Percentiles rank a stretch among this genome's conserved stretches.
phyloP scores from a whole-genome alignment of 495 filamentous ascomycete species.

The Pyrenula aspistea region DNA sequence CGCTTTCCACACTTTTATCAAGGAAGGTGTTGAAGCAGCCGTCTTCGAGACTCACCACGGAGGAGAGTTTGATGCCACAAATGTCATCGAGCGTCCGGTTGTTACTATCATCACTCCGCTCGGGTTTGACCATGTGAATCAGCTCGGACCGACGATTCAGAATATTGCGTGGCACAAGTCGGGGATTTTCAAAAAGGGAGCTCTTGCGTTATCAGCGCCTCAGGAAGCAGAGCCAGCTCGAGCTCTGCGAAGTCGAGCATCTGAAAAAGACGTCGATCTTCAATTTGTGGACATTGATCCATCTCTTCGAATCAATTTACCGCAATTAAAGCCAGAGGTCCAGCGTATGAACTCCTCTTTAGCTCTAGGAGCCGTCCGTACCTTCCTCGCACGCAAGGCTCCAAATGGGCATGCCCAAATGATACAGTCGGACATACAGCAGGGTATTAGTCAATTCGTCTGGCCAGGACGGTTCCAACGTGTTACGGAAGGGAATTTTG shows the following conservation, averaged over 20 bases:
- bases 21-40: constrained; percentile 56
- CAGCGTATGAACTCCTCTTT: constrained; percentile 29
- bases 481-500: constrained; percentile 12
- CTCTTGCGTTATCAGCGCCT: constrained; percentile 52
- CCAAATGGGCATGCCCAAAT: constrained; percentile 8
- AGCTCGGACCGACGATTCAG: constrained; percentile 63
- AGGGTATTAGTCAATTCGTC: constrained; percentile 23
- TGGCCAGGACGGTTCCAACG: constrained; percentile 35
- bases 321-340: constrained; percentile 17
- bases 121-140: constrained; percentile 66
- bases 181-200: constrained; percentile 64
- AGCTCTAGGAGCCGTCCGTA: constrained; percentile 17
- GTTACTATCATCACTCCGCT: constrained; percentile 61
- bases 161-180: constrained; percentile 87
- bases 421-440: constrained; percentile 12
- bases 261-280: constrained; percentile 45
- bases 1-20: constrained; percentile 63
- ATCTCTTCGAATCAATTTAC: constrained; percentile 12
- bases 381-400: constrained; percentile 13
- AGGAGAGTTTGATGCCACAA: constrained; percentile 76
- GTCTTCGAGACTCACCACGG: constrained; percentile 78
- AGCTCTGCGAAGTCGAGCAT: constrained; percentile 51
- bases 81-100: constrained; percentile 55
- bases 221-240: constrained; percentile 43
- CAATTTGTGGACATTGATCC: constrained; percentile 43